Evolutionary conservation across 2,329 filamentous ascomycete species (phyloP), one percentile per base, ranked within the genome.

Genomic region (Phaeosphaeriaceae sp.): DNA sequence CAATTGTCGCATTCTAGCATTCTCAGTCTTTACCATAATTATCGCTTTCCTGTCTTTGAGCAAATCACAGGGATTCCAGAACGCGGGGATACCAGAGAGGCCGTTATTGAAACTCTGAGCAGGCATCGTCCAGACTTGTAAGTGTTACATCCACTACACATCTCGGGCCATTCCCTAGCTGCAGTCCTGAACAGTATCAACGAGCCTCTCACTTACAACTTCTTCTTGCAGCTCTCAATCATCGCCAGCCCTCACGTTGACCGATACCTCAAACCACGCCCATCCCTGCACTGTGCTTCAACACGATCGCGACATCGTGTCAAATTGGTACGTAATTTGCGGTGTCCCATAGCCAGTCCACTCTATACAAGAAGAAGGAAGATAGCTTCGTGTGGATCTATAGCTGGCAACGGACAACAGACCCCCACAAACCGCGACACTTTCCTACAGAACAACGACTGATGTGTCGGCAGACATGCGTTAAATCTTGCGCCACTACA

Each of bases 381-480:
- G 31, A 36, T 13, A 11, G 31, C 31, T 36, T 27, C 5, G 9
- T 9, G 25, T 27, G 25, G 25, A 5, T 27, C 25, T 9, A 27
- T 27, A 27, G 25, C 25, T 27, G 25, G 25, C 5, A 5, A 4
- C 9, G 4, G 25, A 27, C 25, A 27, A 9, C 25, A 27, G 25
- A 5, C 25, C 9, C 25, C 25, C 25, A 27, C 25, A 27, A 27
- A 9, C 9, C 25, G 25, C 25, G 25, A 27, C 25, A 51, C 17
- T 20, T 36, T 13, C 7, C 33, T 55, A 33, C 42, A 24, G 40
- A 51, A 52, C 40, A 22, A 45, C 10, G 21, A 40, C 65, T 71
- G 25, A 70, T 42, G 41, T 13, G 15, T 7, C n/a, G 15, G 44
- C 21, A 74, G 72, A 66, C 55, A 76, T 76, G 74, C 60, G 55